phyloP scores from a whole-genome alignment of 306 rosid species.

The Malus orientalis region DNA sequence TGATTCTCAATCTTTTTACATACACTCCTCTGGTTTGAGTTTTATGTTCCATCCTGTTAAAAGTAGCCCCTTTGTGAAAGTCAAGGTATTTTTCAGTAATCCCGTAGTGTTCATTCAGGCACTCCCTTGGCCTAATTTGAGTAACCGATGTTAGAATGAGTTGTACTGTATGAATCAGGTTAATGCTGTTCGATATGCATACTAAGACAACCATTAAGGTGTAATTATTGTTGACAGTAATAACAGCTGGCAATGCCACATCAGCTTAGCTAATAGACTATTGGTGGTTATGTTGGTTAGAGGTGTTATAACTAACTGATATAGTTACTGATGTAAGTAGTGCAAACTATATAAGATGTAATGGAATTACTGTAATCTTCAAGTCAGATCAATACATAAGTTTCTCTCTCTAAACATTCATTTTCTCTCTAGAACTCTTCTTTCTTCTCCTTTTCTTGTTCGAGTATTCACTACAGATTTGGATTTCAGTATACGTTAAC shows the following conservation, averaged over 20 bases:
- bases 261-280: too few relatives aligned
- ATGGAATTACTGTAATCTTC: rapidly evolving
- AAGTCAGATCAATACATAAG: too few relatives aligned
- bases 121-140: not conserved
- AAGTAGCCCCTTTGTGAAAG: not conserved
- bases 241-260: too few relatives aligned
- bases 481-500: too few relatives aligned
- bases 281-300: too few relatives aligned
- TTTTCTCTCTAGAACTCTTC: too few relatives aligned
- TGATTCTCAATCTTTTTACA: not conserved
- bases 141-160: not conserved
- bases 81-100: not conserved
- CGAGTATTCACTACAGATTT: too few relatives aligned
- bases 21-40: not conserved
- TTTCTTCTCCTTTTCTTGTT: too few relatives aligned
- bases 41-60: not conserved
- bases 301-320: too few relatives aligned
- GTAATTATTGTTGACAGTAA: not conserved
- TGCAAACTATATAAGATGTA: too few relatives aligned
- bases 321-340: too few relatives aligned
- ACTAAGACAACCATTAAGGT: not conserved
- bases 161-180: not conserved
- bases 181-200: not conserved
- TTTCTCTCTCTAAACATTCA: too few relatives aligned
- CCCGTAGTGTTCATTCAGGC: not conserved